phyloP scores from a whole-genome alignment of 352 stramenopile genomes.

The Aphanomyces invadans region DNA sequence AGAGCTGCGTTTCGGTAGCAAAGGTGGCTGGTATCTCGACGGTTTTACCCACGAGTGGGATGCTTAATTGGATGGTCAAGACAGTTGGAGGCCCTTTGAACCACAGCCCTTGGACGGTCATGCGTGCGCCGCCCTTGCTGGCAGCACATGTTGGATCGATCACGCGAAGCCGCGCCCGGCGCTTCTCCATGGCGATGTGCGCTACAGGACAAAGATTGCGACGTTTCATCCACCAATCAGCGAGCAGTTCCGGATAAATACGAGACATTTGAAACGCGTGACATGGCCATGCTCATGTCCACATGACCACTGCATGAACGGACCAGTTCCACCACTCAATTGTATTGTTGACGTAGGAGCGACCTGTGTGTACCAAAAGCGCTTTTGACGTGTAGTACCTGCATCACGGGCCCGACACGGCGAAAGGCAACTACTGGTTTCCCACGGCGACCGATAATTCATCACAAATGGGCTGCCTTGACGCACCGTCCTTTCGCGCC shows the following conservation, averaged over 20 bases:
- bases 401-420: too few relatives aligned
- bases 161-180: neutral
- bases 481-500: too few relatives aligned
- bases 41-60: neutral
- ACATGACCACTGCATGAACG: too few relatives aligned
- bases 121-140: neutral
- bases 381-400: too few relatives aligned
- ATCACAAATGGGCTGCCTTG: too few relatives aligned
- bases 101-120: neutral
- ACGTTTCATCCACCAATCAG: constrained; percentile 2
- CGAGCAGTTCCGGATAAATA: neutral
- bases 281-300: too few relatives aligned
- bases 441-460: too few relatives aligned
- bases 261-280: too few relatives aligned
- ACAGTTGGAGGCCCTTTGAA: neutral
- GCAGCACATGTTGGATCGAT: constrained; percentile 5
- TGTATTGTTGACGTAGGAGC: too few relatives aligned
- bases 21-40: neutral
- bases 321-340: too few relatives aligned
- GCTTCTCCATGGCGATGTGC: neutral
- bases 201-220: neutral
- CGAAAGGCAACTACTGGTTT: too few relatives aligned
- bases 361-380: too few relatives aligned
- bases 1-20: neutral
- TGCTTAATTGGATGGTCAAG: neutral